Evolutionary conservation across 2,329 filamentous ascomycete genomes (phyloP).

Genomic region (Fusarium sublunatum): DNA sequence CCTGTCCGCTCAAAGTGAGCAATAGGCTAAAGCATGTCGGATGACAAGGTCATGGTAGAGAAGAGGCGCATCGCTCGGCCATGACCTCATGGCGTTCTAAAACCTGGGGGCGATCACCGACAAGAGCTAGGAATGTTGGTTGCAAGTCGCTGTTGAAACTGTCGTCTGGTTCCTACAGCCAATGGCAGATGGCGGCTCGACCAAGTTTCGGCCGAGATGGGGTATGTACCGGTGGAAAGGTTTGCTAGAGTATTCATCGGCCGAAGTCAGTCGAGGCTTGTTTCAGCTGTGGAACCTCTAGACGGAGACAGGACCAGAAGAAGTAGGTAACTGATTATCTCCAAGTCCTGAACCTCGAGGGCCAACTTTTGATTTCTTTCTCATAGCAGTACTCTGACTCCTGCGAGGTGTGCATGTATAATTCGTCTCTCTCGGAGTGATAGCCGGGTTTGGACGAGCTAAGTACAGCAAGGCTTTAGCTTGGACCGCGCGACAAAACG

Average conservation of each 20-base stretch:
- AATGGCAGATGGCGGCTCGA: conserved; percentile 18
- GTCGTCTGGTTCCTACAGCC: conserved; percentile 17
- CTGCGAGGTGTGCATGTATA: conserved; percentile 8
- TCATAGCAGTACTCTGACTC: background rate
- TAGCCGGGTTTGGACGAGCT: conserved; percentile 34
- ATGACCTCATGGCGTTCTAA: conserved; percentile 44
- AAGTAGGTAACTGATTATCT: conserved; percentile 32
- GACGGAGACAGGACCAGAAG: conserved; percentile 32
- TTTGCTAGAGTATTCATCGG: conserved; percentile 21
- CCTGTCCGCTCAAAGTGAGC: conserved; percentile 10
- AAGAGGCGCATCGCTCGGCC: conserved; percentile 19
- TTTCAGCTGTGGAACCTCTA: conserved; percentile 34
- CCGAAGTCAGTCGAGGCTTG: conserved; percentile 19
- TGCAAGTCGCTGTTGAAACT: conserved; percentile 12
- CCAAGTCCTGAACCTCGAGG: conserved; percentile 5
- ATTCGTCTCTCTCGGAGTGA: conserved; percentile 35
- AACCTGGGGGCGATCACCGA: conserved; percentile 37
- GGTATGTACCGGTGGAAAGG: conserved; percentile 6
- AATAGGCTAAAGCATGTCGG: conserved; percentile 17
- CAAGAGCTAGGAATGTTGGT: conserved; percentile 18
- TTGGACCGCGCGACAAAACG: background rate
- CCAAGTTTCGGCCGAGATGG: conserved; percentile 37
- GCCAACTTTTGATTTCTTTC: conserved; percentile 3
- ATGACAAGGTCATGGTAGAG: conserved; percentile 15
- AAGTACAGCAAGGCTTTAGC: conserved; percentile 9